Base-by-base conservation (phyloP, 768 basidiomycete species). In the Termitomyces sp. region DNA sequence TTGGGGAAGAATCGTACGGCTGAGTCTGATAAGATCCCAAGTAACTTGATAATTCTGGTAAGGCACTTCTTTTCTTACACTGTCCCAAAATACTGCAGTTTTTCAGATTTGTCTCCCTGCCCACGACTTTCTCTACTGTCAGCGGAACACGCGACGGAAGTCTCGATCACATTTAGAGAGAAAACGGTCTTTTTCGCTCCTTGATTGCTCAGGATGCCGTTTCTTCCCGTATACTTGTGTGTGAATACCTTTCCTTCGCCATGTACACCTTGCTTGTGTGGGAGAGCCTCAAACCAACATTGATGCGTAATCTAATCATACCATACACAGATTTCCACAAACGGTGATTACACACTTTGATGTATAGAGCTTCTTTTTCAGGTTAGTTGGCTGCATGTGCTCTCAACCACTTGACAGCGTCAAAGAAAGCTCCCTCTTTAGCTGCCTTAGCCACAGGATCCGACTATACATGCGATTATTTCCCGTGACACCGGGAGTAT, bases 401-500 rank as follows among this genome's bases (percentile, higher is more conserved):
- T 20, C 56, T 60, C 40, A 63, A 52, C 62, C 62, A 63, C 38
- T 60, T 47, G 18, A 63, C 59, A 16, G 62, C 62, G 18, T 41
- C 62, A 50, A 63, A 63, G 56, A 63, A 63, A 46, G 62, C 62
- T 0, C 62, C 62, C 44, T 58, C 59, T 32, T 63, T 63, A 2
- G 62, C 59, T 22, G 59, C 62, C 54, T 62, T 62, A 18, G 55
- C 62, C 24, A 63, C 51, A 16, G 62, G 62, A 44, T 63, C 57
- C 7, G 62, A 63, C 62, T 63, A 38, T 5, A 49, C 16, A 38
- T 40, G 20, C 28, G 8, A 50, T 33, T 30, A 35, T 18, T 18
- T 44, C 35, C 8, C 40, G 28, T 26, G 20, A 7, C 43, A 41
- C 40, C 18, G 0, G 18, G 11, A 7, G 24, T 33, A 22, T 30